These are phyloP conservation scores for Boletus subparvulus DNA, from an alignment of 768 basidiomycete genomes.

Conservation along the genomic window DNA sequence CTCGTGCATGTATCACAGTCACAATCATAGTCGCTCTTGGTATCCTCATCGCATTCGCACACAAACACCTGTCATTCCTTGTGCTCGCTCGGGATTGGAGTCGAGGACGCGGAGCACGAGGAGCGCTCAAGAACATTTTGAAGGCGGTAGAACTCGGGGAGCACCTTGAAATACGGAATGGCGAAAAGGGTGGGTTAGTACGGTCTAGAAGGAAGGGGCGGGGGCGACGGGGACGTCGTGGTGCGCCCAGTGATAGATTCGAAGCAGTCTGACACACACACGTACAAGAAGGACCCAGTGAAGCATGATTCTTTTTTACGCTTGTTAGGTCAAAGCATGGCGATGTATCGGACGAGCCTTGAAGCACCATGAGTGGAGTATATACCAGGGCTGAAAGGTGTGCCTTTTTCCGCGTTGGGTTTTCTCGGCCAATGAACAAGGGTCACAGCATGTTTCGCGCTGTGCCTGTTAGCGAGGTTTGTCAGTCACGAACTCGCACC, in stretches of 20 bases:
- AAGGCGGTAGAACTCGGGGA: slow-evolving; percentile 11
- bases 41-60: slow-evolving; percentile 18
- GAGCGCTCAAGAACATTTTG: slow-evolving; percentile 19
- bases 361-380: slow-evolving; percentile 10
- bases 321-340: slow-evolving; percentile 25
- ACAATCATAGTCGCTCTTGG: slow-evolving; percentile 11
- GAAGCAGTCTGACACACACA: background rate
- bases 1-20: slow-evolving; percentile 19
- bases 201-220: background rate
- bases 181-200: background rate
- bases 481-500: slow-evolving; percentile 35
- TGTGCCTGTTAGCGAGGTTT: slow-evolving; percentile 27
- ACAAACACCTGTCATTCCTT: slow-evolving; percentile 17
- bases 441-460: slow-evolving; percentile 17
- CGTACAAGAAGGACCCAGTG: slow-evolving; percentile 23
- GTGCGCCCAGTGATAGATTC: background rate
- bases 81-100: slow-evolving; percentile 19
- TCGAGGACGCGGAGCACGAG: slow-evolving; percentile 25
- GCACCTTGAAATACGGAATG: slow-evolving; percentile 3
- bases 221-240: background rate
- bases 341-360: background rate
- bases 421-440: background rate
- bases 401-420: background rate
- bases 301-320: slow-evolving; percentile 27
- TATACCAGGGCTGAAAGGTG: slow-evolving; percentile 33